Evolutionary conservation across 2,329 filamentous ascomycete species (phyloP).

Genomic region (Proliferodiscus dingleyae): DNA sequence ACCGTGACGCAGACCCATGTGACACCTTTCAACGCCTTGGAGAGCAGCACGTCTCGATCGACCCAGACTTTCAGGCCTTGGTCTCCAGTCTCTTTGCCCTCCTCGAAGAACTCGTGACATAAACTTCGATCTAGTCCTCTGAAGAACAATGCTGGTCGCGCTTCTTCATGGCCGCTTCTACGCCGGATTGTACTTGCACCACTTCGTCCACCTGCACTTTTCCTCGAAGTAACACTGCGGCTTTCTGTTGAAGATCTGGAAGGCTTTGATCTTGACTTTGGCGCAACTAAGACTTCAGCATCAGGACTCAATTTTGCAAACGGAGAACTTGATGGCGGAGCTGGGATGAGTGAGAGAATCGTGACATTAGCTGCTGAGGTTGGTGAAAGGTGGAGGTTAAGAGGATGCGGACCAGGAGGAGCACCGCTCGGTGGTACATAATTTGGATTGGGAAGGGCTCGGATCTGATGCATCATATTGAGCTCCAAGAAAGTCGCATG

Average conservation of each 20-base stretch:
- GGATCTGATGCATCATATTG: conserved; percentile 88
- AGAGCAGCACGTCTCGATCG: conserved; percentile 69
- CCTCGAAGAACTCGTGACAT: conserved; percentile 70
- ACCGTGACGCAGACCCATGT: conserved; percentile 80
- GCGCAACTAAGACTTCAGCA: conserved; percentile 94
- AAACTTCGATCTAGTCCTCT: conserved; percentile 69
- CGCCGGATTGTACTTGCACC: conserved; percentile 64
- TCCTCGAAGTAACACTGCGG: conserved; percentile 75
- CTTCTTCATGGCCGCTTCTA: conserved; percentile 59
- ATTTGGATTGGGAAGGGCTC: conserved; percentile 82
- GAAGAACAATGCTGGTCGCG: conserved; percentile 67
- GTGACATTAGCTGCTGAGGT: conserved; percentile 92
- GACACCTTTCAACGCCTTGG: conserved; percentile 68
- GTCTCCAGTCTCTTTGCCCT: conserved; percentile 49
- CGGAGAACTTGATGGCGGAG: conserved; percentile 59
- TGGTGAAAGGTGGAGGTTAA: conserved; percentile 89
- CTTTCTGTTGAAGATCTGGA: conserved; percentile 65
- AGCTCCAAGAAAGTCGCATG: conserved; percentile 94
- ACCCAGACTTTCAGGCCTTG: conserved; percentile 74
- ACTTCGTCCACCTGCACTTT: conserved; percentile 69
- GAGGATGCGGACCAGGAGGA: conserved; percentile 61
- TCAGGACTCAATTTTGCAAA: conserved; percentile 93
- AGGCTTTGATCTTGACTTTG: conserved; percentile 75
- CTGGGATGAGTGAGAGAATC: conserved; percentile 76
- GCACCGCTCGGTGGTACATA: conserved; percentile 50